A percentile compares a stretch with the other conserved stretches of the same genome.
Conservation (phyloP, 768 basidiomycete genomes). For the Termitomyces sp. region DNA sequence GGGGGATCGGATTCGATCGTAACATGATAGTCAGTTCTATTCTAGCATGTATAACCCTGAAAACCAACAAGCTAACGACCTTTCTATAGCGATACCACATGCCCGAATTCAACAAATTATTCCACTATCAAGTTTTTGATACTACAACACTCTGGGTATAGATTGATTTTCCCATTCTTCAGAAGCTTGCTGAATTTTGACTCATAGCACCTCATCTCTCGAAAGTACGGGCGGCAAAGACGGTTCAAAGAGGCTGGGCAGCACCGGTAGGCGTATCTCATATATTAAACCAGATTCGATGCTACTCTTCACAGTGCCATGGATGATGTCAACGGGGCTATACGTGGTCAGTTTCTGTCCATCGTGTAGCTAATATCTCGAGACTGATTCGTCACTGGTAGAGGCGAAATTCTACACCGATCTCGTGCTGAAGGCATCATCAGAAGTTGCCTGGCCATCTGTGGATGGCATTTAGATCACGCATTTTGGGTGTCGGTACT, state of each 20-base stretch:
- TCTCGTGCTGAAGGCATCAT: not conserved
- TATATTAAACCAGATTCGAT: not conserved
- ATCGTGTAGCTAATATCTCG: not conserved
- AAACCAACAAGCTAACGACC: not conserved
- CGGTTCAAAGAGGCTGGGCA: not conserved
- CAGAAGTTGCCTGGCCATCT: not conserved
- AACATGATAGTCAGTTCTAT: slow-evolving; percentile 1
- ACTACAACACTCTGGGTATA: slow-evolving; percentile 2
- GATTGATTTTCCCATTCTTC: not conserved
- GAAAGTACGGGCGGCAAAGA: not conserved
- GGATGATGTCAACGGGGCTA: not conserved
- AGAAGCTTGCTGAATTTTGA: not conserved
- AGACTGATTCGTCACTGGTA: not conserved
- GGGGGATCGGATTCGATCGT: slow-evolving; percentile 1
- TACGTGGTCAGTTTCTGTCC: not conserved
- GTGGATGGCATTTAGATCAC: not conserved
- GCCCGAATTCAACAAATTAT: not conserved
- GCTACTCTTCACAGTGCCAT: not conserved
- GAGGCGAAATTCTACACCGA: not conserved
- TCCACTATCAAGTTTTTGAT: slow-evolving; percentile 1
- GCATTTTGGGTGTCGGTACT: not conserved
- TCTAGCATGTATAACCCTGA: not conserved
- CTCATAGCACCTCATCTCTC: not conserved
- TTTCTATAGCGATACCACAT: not conserved
- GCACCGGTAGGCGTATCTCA: not conserved